phyloP scores from a whole-genome alignment of 495 filamentous ascomycete genomes.

The Paragyromitra xinjiangensis region DNA sequence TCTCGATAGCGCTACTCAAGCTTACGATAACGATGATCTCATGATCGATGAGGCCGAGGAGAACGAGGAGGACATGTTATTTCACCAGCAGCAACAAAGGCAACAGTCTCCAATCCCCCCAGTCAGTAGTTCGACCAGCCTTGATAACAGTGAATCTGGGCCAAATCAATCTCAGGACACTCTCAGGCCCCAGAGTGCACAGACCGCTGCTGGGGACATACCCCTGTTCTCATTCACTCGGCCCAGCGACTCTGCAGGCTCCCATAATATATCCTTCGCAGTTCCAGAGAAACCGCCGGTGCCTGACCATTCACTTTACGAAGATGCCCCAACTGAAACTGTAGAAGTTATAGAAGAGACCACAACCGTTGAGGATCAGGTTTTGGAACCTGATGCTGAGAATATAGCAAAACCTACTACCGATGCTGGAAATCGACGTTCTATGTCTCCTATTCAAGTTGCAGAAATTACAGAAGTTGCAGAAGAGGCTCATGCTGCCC shows the following conservation, averaged over 20 bases:
- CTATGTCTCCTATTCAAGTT: constrained; percentile 27
- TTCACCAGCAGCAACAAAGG: constrained; percentile 33
- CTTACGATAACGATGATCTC: constrained; percentile 55
- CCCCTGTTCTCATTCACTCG: constrained; percentile 43
- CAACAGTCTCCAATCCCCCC: constrained; percentile 18
- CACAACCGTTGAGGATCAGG: constrained; percentile 17
- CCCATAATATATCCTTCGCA: constrained; percentile 25
- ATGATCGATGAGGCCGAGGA: constrained; percentile 55
- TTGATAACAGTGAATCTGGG: constrained; percentile 37
- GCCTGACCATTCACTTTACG: constrained; percentile 50
- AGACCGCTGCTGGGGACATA: constrained; percentile 10
- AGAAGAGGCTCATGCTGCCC: constrained; percentile 11
- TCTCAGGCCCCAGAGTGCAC: constrained; percentile 28
- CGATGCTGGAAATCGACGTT: constrained; percentile 1
- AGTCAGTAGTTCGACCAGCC: constrained; percentile 32
- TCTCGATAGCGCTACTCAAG: constrained; percentile 30
- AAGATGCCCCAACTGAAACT: constrained; percentile 41
- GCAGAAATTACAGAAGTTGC: constrained; percentile 1
- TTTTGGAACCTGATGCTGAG: constrained; percentile 21
- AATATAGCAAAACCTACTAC: constrained; percentile 20
- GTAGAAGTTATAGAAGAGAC: constrained; percentile 29
- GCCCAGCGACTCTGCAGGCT: constrained; percentile 14
- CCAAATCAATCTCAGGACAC: constrained; percentile 35
- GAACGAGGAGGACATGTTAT: constrained; percentile 51
- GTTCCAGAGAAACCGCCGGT: constrained; percentile 23